phyloP scores from a whole-genome alignment of 805 yeast genomes.

The Wickerhamomyces alni region DNA sequence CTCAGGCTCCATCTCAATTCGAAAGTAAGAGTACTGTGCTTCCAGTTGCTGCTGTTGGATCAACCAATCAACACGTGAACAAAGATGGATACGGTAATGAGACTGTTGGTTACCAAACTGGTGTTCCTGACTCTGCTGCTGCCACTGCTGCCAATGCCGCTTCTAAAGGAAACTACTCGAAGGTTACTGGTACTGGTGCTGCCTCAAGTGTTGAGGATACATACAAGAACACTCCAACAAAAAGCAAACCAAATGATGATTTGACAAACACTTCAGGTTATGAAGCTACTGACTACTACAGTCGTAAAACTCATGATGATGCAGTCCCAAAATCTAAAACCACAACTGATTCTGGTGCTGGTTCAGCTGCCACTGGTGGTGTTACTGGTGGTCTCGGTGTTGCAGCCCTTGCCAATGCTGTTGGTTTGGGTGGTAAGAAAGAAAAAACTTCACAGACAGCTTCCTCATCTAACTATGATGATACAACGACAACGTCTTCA shows the following conservation, averaged over 20 bases:
- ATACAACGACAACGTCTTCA: background rate
- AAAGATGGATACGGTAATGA: constrained; percentile 11
- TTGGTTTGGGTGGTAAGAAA: too few relatives aligned
- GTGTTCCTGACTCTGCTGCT: constrained; percentile 15
- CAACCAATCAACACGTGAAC: constrained; percentile 2
- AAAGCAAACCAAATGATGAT: constrained; percentile 4
- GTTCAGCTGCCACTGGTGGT: background rate
- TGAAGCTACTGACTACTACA: constrained; percentile 16
- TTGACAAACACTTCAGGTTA: constrained; percentile 15
- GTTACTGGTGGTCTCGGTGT: background rate
- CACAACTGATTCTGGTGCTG: background rate
- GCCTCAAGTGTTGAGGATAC: constrained; percentile 16
- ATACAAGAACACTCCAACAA: constrained; percentile 8
- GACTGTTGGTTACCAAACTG: constrained; percentile 9
- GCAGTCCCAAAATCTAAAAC: background rate
- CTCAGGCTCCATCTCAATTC: constrained; percentile 1
- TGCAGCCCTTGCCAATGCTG: background rate
- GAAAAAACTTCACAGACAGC: background rate
- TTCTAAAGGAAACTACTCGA: background rate
- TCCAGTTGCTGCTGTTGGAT: constrained; percentile 8
- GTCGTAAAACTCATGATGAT: constrained; percentile 3
- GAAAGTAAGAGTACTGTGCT: constrained; percentile 20
- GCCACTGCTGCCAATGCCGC: constrained; percentile 10
- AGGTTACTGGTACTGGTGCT: constrained; percentile 5
- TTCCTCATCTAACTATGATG: background rate